Base-by-base conservation (phyloP, 23 red algal species). In the Gracilaria gracilis region DNA sequence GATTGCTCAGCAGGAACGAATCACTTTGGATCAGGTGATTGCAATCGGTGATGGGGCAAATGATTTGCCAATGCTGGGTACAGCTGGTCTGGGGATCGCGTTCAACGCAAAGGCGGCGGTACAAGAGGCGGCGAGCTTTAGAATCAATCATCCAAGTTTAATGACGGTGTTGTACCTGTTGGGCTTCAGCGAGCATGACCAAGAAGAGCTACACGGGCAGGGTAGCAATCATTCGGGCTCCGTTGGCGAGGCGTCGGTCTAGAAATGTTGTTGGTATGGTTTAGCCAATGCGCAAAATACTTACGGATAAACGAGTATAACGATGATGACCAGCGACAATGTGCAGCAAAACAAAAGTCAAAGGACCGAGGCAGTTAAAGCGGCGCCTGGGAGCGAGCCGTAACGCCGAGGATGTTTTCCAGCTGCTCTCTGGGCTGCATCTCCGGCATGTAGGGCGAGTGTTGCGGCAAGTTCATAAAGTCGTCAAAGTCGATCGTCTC, bases 81-180 rank as follows among this genome's bases (percentile, higher is more conserved):
- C 93, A 19, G 97, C 97, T 4, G 97, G 97, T 0, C 62, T 98
- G 21, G 97, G 97, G 23, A 96, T 98, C 50, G 97, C 97, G 7
- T 98, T 98, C 49, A 98, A 98, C 75, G 97, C 97, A 31, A 98
- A 98, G 80, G 93, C 97, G 25, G 97, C 97, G 16, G 97, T 98
- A 46, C 97, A 98, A 81, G 93, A 93, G 74, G 89, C 89, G 14
- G 97, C 97, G 31, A 93, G 67, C n/a, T 98, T 98, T 54, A 82
- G 97, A 33, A 93, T 98, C 65, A 98, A 98, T 84, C 91, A 93
- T 33, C 82, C 83, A 53, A 89, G 83, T 47, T 65, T 96, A 33
- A 91, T 91, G 73, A 79, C 93, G 29, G 89, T 95, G 28, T 67
- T 98, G 39, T 98, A 98, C 67, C 83, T 98, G 31, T 81, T 98